Evolutionary conservation across 2,329 filamentous ascomycete species (phyloP).

Genomic region (Xylariaceae sp.): DNA sequence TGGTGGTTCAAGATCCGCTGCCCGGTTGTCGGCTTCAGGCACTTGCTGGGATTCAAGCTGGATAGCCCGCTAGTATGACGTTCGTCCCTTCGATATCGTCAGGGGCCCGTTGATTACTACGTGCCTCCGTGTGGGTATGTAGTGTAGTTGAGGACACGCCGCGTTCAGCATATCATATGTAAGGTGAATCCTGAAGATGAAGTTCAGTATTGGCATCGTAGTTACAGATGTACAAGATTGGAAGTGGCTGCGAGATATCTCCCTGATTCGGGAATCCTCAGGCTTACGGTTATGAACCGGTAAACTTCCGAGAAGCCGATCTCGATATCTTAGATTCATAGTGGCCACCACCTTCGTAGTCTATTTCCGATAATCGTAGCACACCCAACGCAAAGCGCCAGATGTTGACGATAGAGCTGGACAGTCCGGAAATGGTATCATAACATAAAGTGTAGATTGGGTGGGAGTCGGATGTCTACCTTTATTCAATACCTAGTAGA

Average conservation of each 20-base stretch:
- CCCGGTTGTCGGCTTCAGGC: background rate
- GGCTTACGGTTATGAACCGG: background rate
- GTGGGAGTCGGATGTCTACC: too few relatives aligned
- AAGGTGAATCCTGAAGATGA: background rate
- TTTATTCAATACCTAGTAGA: too few relatives aligned
- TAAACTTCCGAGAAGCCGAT: background rate
- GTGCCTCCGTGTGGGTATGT: too few relatives aligned
- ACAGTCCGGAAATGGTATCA: too few relatives aligned
- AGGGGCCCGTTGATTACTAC: background rate
- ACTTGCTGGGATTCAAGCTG: background rate
- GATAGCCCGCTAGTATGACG: background rate
- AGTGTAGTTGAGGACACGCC: conserved; percentile 3
- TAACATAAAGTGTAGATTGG: too few relatives aligned
- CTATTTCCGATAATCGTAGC: too few relatives aligned
- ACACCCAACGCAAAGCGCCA: too few relatives aligned
- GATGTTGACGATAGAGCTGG: too few relatives aligned
- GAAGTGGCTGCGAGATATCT: background rate
- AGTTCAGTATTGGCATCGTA: background rate
- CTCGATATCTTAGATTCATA: too few relatives aligned
- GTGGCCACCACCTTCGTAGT: too few relatives aligned
- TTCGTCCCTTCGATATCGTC: background rate
- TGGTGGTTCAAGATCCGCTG: background rate
- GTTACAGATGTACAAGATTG: background rate
- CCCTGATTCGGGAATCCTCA: background rate
- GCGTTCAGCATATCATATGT: conserved; percentile 5